Base-by-base conservation (phyloP, 1,139 yeast species). In the Suhomyces yuchorum region DNA sequence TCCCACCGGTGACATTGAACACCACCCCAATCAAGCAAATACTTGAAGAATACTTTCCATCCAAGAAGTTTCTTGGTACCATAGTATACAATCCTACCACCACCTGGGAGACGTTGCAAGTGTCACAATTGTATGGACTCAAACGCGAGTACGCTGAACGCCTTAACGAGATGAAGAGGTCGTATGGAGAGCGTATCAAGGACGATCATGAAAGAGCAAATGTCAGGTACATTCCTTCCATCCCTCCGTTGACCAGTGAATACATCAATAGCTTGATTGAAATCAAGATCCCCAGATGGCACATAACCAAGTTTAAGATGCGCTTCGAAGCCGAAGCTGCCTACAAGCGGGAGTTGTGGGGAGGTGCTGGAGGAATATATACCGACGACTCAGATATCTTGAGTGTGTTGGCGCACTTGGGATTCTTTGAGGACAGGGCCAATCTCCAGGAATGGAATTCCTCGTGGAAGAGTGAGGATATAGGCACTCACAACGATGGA, bases 381-480 rank as follows among this genome's bases (percentile, higher is more conserved):
- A 88, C 97, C 1, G 98, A 93, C 65, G 99, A 93, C 66, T 87
- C 96, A 1, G 96, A 93, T 62, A 70, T 92, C 3, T 77, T 93
- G 37, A 76, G 88, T 2, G 87, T 85, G 0, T 68, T 92, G 50
- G 78, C 82, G 52, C 98, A 93, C 60, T 68, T 81, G 52, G 97
- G 97, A 0, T 71, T 85, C 23, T 73, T 88, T 51, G 54, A 56
- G 36, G 59, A 59, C 28, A 53, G 57, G 17, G 42, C 68, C 6
- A 69, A 72, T 48, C 62, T 75, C 47, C 53, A 51, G 20, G 71
- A 71, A 11, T 67, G 76, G 62, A 74, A 74, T 52, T 61, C 65
- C 19, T 55, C 55, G 4, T 73, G 77, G 77, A 50, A 43, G 9
- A 41, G 47, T 11, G 43, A 47, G 11, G 77, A 70, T 48, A 44